These are phyloP conservation scores for Puccinia hordei DNA, from an alignment of 1,284 basidiomycete species.

Conservation along the genomic window DNA sequence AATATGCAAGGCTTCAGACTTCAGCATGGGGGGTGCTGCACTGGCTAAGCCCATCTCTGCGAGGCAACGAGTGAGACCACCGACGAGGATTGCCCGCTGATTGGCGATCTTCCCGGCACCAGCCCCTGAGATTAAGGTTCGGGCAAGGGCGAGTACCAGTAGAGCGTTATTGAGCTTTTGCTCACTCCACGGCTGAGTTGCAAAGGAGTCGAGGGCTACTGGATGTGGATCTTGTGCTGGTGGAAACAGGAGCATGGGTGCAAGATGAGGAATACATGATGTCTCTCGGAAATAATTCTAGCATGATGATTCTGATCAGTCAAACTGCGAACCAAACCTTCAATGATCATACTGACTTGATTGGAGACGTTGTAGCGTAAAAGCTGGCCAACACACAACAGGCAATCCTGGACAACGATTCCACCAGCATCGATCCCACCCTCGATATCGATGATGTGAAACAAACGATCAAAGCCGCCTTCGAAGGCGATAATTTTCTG, in stretches of 20 bases:
- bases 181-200: constrained; percentile 92
- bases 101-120: constrained; percentile 59
- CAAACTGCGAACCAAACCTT: neutral
- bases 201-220: constrained; percentile 82
- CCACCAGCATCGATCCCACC: constrained; percentile 88
- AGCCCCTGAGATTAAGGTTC: constrained; percentile 62
- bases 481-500: constrained; percentile 97
- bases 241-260: constrained; percentile 83
- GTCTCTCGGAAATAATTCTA: constrained; percentile 98
- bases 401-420: constrained; percentile 79
- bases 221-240: constrained; percentile 67
- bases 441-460: constrained; percentile 82
- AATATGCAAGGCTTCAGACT: constrained; percentile 79
- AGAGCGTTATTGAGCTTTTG: constrained; percentile 82
- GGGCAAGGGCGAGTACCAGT: constrained; percentile 74
- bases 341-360: constrained; percentile 67
- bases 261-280: constrained; percentile 75
- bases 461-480: constrained; percentile 92
- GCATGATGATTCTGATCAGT: neutral
- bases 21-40: constrained; percentile 82
- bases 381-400: constrained; percentile 80
- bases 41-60: constrained; percentile 85
- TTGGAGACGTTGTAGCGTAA: constrained; percentile 92
- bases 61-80: constrained; percentile 77
- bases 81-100: constrained; percentile 62